These are phyloP conservation scores for Boechera divaricarpa DNA, from an alignment of 345 rosid genomes.

Conservation along the genomic window DNA sequence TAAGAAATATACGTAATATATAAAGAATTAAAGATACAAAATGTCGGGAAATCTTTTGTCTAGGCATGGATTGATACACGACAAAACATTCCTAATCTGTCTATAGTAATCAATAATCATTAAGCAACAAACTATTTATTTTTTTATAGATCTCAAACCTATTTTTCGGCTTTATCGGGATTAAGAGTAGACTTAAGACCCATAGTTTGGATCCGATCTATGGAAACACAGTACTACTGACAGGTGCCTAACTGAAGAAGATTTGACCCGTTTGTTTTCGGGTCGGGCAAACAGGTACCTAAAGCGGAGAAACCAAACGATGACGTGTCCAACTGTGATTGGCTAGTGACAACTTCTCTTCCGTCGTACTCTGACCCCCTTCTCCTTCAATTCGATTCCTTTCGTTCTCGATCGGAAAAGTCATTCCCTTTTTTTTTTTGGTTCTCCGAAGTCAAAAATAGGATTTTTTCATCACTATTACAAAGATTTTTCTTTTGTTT, in stretches of 20 bases:
- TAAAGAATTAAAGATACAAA: neutral
- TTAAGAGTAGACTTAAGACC: neutral
- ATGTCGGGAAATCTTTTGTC: conserved; percentile 9
- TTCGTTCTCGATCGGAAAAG: conserved; percentile 45
- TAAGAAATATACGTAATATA: neutral
- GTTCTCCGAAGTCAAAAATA: conserved; percentile 29
- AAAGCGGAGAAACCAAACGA: conserved; percentile 25
- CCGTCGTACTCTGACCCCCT: conserved; percentile 16
- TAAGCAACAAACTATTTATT: neutral
- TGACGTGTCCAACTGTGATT: conserved; percentile 27
- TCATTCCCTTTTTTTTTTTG: conserved; percentile 4
- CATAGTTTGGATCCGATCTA: conserved; percentile 1
- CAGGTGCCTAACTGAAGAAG: neutral
- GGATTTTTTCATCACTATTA: conserved; percentile 2
- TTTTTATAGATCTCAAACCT: neutral
- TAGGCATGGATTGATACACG: conserved; percentile 9
- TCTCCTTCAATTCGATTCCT: conserved; percentile 31
- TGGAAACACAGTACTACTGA: neutral
- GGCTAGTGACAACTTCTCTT: conserved; percentile 18
- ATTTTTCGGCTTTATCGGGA: neutral
- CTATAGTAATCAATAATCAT: neutral
- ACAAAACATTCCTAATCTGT: conserved; percentile 32
- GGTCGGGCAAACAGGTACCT: conserved; percentile 7
- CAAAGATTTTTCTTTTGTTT: neutral
- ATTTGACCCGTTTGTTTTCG: conserved; percentile 15